phyloP scores from a whole-genome alignment of 2,329 filamentous ascomycete species.

The Ascochyta fabae region DNA sequence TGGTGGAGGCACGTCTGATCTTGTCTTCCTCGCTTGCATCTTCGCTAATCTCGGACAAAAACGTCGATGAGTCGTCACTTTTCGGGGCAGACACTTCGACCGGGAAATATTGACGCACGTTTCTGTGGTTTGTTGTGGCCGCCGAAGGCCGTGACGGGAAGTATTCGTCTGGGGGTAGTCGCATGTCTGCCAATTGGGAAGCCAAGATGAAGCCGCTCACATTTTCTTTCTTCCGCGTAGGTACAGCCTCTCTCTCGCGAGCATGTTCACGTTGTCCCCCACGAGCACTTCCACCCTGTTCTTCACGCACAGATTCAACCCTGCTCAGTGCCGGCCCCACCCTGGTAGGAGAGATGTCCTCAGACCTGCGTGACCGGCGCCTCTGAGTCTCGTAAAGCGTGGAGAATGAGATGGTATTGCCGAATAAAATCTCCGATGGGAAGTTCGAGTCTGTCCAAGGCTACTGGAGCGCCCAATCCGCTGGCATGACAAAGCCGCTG shows the following conservation, averaged over 20 bases:
- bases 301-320: neutral
- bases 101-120: neutral
- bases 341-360: constrained; percentile 5
- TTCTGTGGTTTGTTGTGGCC: neutral
- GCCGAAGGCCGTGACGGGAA: constrained; percentile 1
- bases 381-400: neutral
- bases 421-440: neutral
- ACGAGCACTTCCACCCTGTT: neutral
- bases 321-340: neutral
- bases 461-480: constrained; percentile 47
- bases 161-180: neutral
- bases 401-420: neutral
- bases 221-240: neutral
- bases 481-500: constrained; percentile 57
- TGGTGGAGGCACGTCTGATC: neutral
- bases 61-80: neutral
- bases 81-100: neutral
- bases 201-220: constrained; percentile 12
- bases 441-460: neutral
- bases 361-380: neutral
- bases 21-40: neutral
- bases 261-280: neutral
- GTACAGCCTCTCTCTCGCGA: neutral
- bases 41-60: neutral
- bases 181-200: constrained; percentile 1